phyloP scores from a whole-genome alignment of 1,284 basidiomycete genomes.

The Austroboletus novae-zelandiae region DNA sequence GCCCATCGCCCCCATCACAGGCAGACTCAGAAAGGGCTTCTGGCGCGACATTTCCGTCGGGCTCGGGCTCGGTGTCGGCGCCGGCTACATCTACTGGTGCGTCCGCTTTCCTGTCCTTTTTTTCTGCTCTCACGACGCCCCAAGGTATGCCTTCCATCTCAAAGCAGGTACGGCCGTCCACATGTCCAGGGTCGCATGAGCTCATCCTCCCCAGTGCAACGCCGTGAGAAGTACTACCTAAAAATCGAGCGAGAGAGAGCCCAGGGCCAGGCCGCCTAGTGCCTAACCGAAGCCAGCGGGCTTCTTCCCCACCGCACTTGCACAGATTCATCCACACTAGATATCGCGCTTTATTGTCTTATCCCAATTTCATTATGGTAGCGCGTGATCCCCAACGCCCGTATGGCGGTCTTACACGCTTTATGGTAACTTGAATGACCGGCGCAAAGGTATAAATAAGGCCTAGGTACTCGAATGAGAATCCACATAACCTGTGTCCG shows the following conservation, averaged over 20 bases:
- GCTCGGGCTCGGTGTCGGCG: conserved; percentile 68
- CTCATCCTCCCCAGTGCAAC: conserved; percentile 55
- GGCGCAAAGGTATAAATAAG: conserved; percentile 31
- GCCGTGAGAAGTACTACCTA: conserved; percentile 80
- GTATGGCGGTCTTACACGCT: background rate
- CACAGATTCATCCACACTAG: conserved; percentile 13
- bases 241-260: conserved; percentile 67
- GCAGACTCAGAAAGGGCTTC: conserved; percentile 85
- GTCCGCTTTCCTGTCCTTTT: conserved; percentile 24
- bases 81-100: conserved; percentile 79
- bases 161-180: conserved; percentile 57
- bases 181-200: background rate
- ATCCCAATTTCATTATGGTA: conserved; percentile 18
- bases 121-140: conserved; percentile 10
- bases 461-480: conserved; percentile 3
- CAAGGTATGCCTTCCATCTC: conserved; percentile 80
- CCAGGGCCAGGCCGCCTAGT: conserved; percentile 18
- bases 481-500: conserved; percentile 12
- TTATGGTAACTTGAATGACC: background rate
- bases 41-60: conserved; percentile 75
- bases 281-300: background rate
- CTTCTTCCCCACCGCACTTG: conserved; percentile 1
- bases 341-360: conserved; percentile 15
- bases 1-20: conserved; percentile 84
- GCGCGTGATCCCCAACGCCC: conserved; percentile 2